Base-by-base conservation (phyloP, 129 eudicot genomes). In the Pulicaria dysenterica region DNA sequence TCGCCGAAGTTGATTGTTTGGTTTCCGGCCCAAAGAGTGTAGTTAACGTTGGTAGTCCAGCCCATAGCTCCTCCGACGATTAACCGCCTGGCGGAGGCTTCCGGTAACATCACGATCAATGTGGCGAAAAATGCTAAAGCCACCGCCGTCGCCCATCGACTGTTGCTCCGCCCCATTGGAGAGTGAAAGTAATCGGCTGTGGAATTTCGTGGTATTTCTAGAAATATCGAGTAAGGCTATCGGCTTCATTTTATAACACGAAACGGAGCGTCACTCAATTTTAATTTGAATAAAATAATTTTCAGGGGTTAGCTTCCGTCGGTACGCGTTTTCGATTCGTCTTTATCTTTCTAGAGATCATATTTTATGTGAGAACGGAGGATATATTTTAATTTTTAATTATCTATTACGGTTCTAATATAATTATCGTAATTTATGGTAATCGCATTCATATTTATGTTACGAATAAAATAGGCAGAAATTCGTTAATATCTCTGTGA, bases 1-100 rank as follows among this genome's bases (percentile, higher is more conserved):
- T 91, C 97, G 59, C 84, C 96, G 58, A 62, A 8, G 70, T 88
- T 79, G 82, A 91, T 88, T 8, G 89, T 90, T 45, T 77, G 84
- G 70, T 73, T 87, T 6, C 38, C 71, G 12, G 95, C 95, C 98
- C 98, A 92, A 40, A 78, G 51, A 43, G 95, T 89, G 73, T 85
- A 83, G 85, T 92, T 89, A 59, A 75, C 85, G 71, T 73, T 76
- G 34, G 91, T 7, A 67, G 64, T 69, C 98, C 98, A 92, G 0
- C 98, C 96, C 73, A 40, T 50, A 43, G 13, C 80, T 5, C 69
- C 81, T 2, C 98, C 98, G 36, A 92, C 91, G 8, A 73, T 81
- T 77, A 42, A 83, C 41, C 98, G 78, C 37, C 61, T 81, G 7
- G 83, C 79, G 13, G 83, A 77, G 12, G 79, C 96, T 71, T 84